Base-by-base conservation (phyloP, 495 filamentous ascomycete genomes). In the Talaromyces stipitatus region DNA sequence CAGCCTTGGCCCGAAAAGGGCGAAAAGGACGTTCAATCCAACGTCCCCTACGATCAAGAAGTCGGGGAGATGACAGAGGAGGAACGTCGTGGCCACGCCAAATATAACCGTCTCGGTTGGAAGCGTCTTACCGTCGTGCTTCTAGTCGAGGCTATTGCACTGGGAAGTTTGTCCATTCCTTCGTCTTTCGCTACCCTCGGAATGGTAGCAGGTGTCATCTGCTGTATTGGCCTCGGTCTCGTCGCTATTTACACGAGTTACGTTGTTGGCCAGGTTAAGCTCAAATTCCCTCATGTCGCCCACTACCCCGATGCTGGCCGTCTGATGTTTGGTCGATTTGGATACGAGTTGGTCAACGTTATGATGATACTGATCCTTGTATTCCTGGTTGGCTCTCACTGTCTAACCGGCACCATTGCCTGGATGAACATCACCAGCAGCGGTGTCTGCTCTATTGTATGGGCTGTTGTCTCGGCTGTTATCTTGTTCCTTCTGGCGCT, bases 231-330 rank as follows among this genome's bases (percentile, higher is more conserved):
- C 29, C 59, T 87, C 14, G 87, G 86, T 14, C 57, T 87, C 14
- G 57, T 87, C 22, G 83, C 86, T 53, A 82, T 84, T 57, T 91
- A 89, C 67, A 86, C 84, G 45, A 83, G 83, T 63, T 85, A 84
- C 56, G 75, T 88, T 29, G 74, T 90, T 58, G 86, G 83, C 28
- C 85, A 88, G 67, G 81, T 90, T 59, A 88, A 87, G 64, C 48
- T 85, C 43, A 78, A 77, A 57, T 83, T 82, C 65, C 87, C 86
- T 0, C 68, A 82, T 8, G 78, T 89, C 11, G 66, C 79, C 59
- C 78, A 84, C 66, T 85, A 88, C 57, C 80, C 84, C 26, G 85
- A 90, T 61, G 85, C 79, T 8, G 82, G 82, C 10, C 66, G 73
- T 16, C 63, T 90, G 41, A 76, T 88, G 61, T 78, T 82, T 64